Evolutionary conservation across 2,329 filamentous ascomycete genomes (phyloP).

Genomic region (Akanthomyces lecanii): DNA sequence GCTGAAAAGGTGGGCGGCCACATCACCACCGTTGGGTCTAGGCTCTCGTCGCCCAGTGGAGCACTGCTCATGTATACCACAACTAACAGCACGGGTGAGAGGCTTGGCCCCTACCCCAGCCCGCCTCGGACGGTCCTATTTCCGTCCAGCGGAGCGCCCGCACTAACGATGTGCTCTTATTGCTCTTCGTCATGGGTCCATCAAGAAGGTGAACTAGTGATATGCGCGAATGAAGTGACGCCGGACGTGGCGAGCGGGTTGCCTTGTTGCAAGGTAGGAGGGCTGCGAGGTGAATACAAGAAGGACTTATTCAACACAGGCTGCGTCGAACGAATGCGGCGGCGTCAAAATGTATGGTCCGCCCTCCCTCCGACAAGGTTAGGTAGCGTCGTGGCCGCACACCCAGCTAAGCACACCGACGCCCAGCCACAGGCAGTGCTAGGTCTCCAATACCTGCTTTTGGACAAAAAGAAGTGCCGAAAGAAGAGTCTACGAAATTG

Average conservation of each 20-base stretch:
- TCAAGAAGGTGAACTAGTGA: background rate
- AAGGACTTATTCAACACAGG: background rate
- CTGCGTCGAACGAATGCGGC: background rate
- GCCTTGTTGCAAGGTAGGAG: background rate
- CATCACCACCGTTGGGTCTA: slow-evolving; percentile 1
- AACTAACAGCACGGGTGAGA: background rate
- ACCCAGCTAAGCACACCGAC: background rate
- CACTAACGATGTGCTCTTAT: background rate
- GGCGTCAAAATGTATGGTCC: background rate
- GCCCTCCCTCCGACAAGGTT: background rate
- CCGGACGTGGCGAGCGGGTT: no score
- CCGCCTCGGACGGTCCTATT: slow-evolving; percentile 8
- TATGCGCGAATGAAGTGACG: background rate
- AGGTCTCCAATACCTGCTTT: background rate
- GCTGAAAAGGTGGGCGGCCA: background rate
- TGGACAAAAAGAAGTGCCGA: background rate
- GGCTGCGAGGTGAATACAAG: background rate
- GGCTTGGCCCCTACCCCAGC: slow-evolving; percentile 8
- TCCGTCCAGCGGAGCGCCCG: slow-evolving; percentile 11
- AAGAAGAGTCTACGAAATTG: background rate
- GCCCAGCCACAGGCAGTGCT: background rate
- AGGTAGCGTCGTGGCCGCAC: background rate
- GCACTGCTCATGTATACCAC: background rate
- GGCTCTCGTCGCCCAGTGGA: background rate
- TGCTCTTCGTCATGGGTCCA: background rate